Evolutionary conservation across 306 rosid genomes (phyloP), one percentile per base, ranked within the genome.

Genomic region (Casuarina cunninghamiana): DNA sequence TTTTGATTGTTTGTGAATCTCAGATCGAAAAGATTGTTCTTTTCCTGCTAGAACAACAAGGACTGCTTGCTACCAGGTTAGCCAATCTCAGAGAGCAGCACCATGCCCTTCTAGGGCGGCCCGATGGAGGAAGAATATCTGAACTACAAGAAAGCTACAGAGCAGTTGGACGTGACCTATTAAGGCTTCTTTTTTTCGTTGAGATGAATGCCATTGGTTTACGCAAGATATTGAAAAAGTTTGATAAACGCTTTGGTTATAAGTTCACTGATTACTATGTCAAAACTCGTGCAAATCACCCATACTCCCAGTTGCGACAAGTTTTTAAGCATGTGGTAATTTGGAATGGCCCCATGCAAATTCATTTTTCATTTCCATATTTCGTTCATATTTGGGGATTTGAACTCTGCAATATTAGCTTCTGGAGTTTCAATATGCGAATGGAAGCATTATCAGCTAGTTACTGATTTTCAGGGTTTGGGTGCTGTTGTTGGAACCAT

Each of bases 271-370:
- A 96, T 74, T 93, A 96, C 84, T 96, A 93, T 74, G 98, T 96
- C 76, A 91, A 90, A 84, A 96, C 99, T 69, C 98, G 99, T 44
- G 98, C 99, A 54, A 96, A 96, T 84, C 99, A 96, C 84, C 99
- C 99, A 50, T 96, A 91, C 87, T 96, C 99, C 38, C 99, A 93
- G 87, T 89, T 96, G 80, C 99, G 89, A 75, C 99, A 96, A 96
- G 97, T 96, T 77, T 96, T 89, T 87, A 96, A 96, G 88, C 99
- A 96, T 84, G 99, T 96, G 98, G 99, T 95, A 91, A 89, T 78
- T 69, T 87, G 15, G 41, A 8, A 63, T 38, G 2, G 39, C 16
- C 17, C 70, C 48, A 21, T 63, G 19, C 48, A 44, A 5, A 66
- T 39, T 39, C 16, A 3, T 42, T 42, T 6, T 6, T 12, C 16